A percentile compares a stretch with the other conserved stretches of the same genome.
These are phyloP conservation scores for Mortierella sp. DNA, from an alignment of 371 early-diverging fungal genomes.

Conservation along the genomic window DNA sequence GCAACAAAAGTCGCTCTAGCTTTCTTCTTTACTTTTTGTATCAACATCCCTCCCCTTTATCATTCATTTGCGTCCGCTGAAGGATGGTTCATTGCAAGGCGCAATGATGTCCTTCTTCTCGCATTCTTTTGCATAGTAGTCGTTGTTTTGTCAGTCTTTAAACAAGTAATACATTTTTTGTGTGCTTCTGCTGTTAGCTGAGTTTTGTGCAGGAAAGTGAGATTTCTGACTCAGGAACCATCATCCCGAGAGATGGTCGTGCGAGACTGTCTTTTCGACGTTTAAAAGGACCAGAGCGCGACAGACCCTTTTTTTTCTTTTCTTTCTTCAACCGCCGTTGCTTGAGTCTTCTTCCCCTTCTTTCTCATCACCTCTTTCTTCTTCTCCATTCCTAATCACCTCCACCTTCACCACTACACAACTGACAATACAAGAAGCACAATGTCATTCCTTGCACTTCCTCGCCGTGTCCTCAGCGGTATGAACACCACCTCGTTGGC, in stretches of 20 bases:
- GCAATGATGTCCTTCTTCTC: neutral
- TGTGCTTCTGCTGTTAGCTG: neutral
- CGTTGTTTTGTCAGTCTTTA: no score
- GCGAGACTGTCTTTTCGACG: slow-evolving; percentile 11
- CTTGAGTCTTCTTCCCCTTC: neutral
- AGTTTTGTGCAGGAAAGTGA: neutral
- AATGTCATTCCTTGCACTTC: slow-evolving; percentile 32
- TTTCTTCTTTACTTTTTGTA: neutral
- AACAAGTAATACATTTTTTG: neutral
- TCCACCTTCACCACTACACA: neutral
- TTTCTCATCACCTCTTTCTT: neutral
- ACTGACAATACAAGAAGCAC: neutral
- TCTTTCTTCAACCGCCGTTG: no score
- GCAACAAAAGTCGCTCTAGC: slow-evolving; percentile 2
- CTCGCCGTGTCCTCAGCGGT: slow-evolving; percentile 23
- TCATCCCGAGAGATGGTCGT: neutral
- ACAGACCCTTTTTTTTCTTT: neutral
- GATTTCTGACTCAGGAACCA: slow-evolving; percentile 21
- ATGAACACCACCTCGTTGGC: slow-evolving; percentile 12
- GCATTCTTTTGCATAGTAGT: neutral
- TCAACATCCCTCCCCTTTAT: neutral
- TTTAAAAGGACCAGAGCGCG: slow-evolving; percentile 4
- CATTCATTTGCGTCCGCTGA: no score
- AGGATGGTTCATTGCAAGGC: neutral
- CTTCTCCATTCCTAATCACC: neutral